These are phyloP conservation scores for Pseudopithomyces maydicus DNA, from an alignment of 2,329 filamentous ascomycete genomes.

Conservation along the genomic window DNA sequence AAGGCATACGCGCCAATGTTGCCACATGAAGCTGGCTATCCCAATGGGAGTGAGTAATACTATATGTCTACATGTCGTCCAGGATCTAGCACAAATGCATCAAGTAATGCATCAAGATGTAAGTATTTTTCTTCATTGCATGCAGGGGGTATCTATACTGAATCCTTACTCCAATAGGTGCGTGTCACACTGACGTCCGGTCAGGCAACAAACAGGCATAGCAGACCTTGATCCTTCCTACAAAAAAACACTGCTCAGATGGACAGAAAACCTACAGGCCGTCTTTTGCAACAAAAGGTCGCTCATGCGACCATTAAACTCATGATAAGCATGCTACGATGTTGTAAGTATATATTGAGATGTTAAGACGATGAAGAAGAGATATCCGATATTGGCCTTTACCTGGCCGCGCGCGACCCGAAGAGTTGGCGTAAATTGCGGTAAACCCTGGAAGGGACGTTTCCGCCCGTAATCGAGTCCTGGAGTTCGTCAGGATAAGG, in stretches of 20 bases:
- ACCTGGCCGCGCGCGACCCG: neutral
- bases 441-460: neutral
- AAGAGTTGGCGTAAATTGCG: neutral
- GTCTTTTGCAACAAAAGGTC: neutral
- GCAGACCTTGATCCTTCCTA: too few species aligned
- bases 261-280: neutral
- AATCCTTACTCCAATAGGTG: conserved; percentile 1
- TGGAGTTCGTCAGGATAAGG: neutral
- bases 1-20: too few species aligned
- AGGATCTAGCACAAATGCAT: conserved; percentile 2
- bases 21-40: too few species aligned
- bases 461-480: neutral
- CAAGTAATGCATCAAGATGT: neutral
- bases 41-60: neutral
- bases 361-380: neutral
- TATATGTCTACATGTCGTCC: neutral
- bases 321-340: neutral
- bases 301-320: neutral
- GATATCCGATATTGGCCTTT: conserved; percentile 1
- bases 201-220: neutral
- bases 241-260: neutral
- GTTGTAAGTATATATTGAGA: neutral
- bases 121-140: neutral
- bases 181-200: neutral
- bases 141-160: conserved; percentile 6